Evolutionary conservation across 2,329 filamentous ascomycete species (phyloP).

Genomic region (Cytospora chrysosperma): DNA sequence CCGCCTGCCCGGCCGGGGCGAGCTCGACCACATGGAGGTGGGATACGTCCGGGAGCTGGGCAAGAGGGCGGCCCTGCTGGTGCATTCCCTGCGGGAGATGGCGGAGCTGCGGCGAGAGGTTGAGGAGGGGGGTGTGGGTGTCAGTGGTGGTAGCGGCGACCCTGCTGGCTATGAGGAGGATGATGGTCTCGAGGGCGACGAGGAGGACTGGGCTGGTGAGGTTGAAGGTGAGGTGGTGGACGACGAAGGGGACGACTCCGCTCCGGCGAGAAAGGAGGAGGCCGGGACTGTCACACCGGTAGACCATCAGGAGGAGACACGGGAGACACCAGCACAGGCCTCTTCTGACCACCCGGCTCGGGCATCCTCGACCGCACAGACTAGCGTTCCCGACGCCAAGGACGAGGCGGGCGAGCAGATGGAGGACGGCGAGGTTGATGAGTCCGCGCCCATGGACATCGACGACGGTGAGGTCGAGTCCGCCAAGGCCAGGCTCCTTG

Average conservation of each 20-base stretch:
- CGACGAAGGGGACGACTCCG: constrained; percentile 28
- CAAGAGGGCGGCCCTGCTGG: constrained; percentile 67
- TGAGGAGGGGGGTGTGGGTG: too few species aligned
- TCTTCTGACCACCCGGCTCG: constrained; percentile 7
- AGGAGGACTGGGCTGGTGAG: constrained; percentile 42
- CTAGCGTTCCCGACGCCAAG: constrained; percentile 32
- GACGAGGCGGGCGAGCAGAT: constrained; percentile 28
- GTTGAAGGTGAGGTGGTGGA: constrained; percentile 38
- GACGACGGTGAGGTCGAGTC: constrained; percentile 43
- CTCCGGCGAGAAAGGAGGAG: neutral
- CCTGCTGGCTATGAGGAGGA: too few species aligned
- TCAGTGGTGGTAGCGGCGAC: too few species aligned
- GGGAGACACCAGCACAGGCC: neutral
- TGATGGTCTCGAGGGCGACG: constrained; percentile 42
- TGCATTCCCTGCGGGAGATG: constrained; percentile 54
- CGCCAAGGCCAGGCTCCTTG: constrained; percentile 49
- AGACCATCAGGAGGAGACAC: constrained; percentile 1
- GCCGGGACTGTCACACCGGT: neutral
- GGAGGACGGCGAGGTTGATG: constrained; percentile 41
- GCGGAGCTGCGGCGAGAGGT: constrained; percentile 45
- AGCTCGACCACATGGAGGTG: constrained; percentile 73
- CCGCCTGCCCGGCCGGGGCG: constrained; percentile 69
- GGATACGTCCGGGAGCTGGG: constrained; percentile 76
- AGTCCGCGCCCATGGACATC: constrained; percentile 29
- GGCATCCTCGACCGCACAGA: constrained; percentile 30